Percentiles rank a stretch among this genome's conserved stretches.
Evolutionary conservation across 2,329 filamentous ascomycete species (phyloP).

Genomic region (Talaromyces atroroseus): DNA sequence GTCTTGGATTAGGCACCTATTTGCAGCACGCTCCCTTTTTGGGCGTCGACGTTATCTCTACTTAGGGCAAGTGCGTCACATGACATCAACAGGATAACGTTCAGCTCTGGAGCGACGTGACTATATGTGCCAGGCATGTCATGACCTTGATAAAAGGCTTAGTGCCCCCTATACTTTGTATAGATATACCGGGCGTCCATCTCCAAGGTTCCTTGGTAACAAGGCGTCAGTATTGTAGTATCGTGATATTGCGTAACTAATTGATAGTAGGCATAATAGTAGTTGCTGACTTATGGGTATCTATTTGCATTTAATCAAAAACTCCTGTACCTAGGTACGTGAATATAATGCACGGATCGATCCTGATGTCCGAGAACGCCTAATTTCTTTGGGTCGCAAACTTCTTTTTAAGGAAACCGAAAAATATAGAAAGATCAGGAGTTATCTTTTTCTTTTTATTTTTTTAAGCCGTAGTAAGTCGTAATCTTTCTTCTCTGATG

Average conservation of each 20-base stretch:
- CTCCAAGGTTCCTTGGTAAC: not conserved
- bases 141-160: not conserved
- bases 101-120: too few relatives aligned
- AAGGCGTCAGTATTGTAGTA: not conserved
- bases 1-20: too few relatives aligned
- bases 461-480: not conserved
- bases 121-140: too few relatives aligned
- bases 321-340: too few relatives aligned
- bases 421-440: not conserved
- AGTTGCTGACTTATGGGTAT: not conserved
- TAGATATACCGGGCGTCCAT: not conserved
- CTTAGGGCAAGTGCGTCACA: constrained; percentile 2
- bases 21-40: not conserved
- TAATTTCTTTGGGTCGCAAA: too few relatives aligned
- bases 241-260: not conserved
- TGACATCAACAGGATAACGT: too few relatives aligned
- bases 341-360: not conserved
- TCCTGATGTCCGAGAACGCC: too few relatives aligned
- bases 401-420: too few relatives aligned
- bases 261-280: not conserved
- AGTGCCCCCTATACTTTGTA: not conserved
- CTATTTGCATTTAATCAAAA: not conserved
- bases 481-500: not conserved
- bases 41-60: not conserved
- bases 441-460: too few relatives aligned